Evolutionary conservation across 805 yeast genomes (phyloP).

Genomic region (Barnettozyma pratensis): DNA sequence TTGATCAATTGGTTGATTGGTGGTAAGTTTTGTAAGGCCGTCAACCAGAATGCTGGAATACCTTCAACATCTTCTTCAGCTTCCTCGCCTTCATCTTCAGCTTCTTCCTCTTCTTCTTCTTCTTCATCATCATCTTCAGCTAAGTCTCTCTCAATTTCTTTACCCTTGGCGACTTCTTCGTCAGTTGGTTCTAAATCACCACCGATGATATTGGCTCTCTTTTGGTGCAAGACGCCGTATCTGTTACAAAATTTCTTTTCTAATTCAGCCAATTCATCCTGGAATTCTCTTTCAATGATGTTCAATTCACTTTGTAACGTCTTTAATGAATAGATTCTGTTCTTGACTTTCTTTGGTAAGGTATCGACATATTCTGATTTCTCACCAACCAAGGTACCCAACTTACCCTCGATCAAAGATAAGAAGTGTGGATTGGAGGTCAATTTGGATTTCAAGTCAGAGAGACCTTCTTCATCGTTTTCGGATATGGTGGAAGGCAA

Average conservation of each 20-base stretch:
- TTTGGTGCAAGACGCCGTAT: slow-evolving; percentile 71
- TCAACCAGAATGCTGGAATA: slow-evolving; percentile 94
- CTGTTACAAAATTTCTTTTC: slow-evolving; percentile 72
- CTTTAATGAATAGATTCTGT: slow-evolving; percentile 78
- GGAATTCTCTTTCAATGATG: slow-evolving; percentile 85
- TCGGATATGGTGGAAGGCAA: slow-evolving; percentile 72
- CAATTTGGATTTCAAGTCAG: slow-evolving; percentile 37
- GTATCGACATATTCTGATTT: slow-evolving; percentile 81
- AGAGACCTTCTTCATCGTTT: slow-evolving; percentile 39
- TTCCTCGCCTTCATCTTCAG: slow-evolving; percentile 37
- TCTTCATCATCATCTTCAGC: slow-evolving; percentile 38
- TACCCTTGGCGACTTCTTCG: slow-evolving; percentile 77
- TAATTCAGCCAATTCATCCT: slow-evolving; percentile 77
- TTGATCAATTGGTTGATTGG: slow-evolving; percentile 80
- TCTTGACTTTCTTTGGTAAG: slow-evolving; percentile 67
- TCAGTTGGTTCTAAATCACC: slow-evolving; percentile 75
- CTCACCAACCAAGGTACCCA: slow-evolving; percentile 78
- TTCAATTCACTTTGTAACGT: slow-evolving; percentile 74
- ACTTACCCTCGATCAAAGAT: slow-evolving; percentile 84
- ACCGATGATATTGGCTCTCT: slow-evolving; percentile 63
- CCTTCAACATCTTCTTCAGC: slow-evolving; percentile 57
- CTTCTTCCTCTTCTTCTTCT: slow-evolving; percentile 39
- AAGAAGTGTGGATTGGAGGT: slow-evolving; percentile 78
- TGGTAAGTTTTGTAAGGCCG: slow-evolving; percentile 84
- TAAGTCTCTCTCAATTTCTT: slow-evolving; percentile 56